These are phyloP conservation scores for Pilasporangium apinafurcum DNA, from an alignment of 352 stramenopile species.

Conservation along the genomic window DNA sequence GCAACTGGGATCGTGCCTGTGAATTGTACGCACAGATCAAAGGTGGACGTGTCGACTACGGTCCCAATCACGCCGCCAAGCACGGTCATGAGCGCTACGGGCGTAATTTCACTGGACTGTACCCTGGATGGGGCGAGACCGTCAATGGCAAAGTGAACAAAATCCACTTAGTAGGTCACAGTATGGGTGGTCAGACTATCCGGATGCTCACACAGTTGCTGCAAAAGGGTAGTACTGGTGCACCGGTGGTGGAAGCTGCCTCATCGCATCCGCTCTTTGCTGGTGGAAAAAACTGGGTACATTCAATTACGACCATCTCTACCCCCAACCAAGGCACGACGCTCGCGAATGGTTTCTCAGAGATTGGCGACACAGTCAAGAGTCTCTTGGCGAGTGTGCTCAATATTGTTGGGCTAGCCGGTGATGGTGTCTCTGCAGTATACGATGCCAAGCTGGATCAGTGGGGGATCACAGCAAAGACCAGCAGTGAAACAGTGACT, in stretches of 20 bases:
- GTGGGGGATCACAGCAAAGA: conserved; percentile 27
- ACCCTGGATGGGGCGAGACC: conserved; percentile 24
- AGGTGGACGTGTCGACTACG: conserved; percentile 38
- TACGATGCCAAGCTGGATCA: conserved; percentile 52
- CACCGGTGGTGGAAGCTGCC: conserved; percentile 16
- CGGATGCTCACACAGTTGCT: conserved; percentile 38
- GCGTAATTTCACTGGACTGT: not conserved
- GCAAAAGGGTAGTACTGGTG: conserved; percentile 18
- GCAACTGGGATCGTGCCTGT: conserved; percentile 56
- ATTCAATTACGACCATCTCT: conserved; percentile 24
- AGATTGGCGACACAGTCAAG: conserved; percentile 13
- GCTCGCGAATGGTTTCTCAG: conserved; percentile 9
- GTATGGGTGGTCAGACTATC: conserved; percentile 29
- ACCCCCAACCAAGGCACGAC: conserved; percentile 18
- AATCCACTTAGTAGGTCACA: conserved; percentile 33
- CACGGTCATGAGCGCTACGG: conserved; percentile 24
- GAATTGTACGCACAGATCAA: conserved; percentile 63
- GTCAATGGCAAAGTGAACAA: conserved; percentile 27
- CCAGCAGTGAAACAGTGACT: conserved; percentile 14
- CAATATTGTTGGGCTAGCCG: conserved; percentile 13
- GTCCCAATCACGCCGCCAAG: conserved; percentile 21
- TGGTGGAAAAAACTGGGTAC: conserved; percentile 19
- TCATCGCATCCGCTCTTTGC: conserved; percentile 13
- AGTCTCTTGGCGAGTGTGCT: conserved; percentile 16
- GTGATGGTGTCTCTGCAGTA: no score